Evolutionary conservation across 1,284 basidiomycete genomes (phyloP).

Genomic region (Bjerkandera adusta): DNA sequence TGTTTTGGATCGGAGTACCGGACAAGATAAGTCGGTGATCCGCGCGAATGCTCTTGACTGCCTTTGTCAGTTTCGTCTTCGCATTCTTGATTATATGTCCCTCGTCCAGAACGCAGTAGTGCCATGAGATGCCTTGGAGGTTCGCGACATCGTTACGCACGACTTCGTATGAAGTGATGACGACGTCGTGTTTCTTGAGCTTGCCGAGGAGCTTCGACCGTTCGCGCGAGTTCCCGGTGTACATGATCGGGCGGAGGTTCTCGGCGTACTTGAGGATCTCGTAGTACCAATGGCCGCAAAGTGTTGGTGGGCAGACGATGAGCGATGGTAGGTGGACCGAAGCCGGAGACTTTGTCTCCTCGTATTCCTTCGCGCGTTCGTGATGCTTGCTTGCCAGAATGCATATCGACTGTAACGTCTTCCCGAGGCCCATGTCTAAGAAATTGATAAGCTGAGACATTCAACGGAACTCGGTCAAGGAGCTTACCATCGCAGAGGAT

Average conservation of each 20-base stretch:
- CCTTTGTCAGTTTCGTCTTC: slow-evolving; percentile 96
- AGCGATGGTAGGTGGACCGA: slow-evolving; percentile 89
- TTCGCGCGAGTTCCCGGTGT: slow-evolving; percentile 89
- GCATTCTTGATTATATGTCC: slow-evolving; percentile 99
- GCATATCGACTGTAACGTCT: slow-evolving; percentile 97
- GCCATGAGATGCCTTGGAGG: slow-evolving; percentile 79
- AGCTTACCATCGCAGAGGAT: slow-evolving; percentile 93
- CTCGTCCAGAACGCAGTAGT: slow-evolving; percentile 98
- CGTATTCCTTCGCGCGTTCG: slow-evolving; percentile 76
- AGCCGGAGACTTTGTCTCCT: slow-evolving; percentile 73
- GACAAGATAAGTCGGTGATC: slow-evolving; percentile 94
- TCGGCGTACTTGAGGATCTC: slow-evolving; percentile 94
- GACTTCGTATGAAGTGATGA: slow-evolving; percentile 97
- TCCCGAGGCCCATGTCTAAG: slow-evolving; percentile 97
- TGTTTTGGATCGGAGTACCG: slow-evolving; percentile 99
- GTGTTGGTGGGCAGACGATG: slow-evolving; percentile 95
- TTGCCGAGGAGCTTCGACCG: slow-evolving; percentile 71
- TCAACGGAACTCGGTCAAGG: no score
- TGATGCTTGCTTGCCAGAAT: slow-evolving; percentile 94
- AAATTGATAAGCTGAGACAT: background rate
- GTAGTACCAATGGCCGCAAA: slow-evolving; percentile 98
- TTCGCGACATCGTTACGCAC: slow-evolving; percentile 92
- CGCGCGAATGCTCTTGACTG: slow-evolving; percentile 89
- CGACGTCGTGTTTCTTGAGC: slow-evolving; percentile 76
- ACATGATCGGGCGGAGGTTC: slow-evolving; percentile 84